phyloP scores from a whole-genome alignment of 2,329 filamentous ascomycete species.

The Aspergillus novoparasiticus region DNA sequence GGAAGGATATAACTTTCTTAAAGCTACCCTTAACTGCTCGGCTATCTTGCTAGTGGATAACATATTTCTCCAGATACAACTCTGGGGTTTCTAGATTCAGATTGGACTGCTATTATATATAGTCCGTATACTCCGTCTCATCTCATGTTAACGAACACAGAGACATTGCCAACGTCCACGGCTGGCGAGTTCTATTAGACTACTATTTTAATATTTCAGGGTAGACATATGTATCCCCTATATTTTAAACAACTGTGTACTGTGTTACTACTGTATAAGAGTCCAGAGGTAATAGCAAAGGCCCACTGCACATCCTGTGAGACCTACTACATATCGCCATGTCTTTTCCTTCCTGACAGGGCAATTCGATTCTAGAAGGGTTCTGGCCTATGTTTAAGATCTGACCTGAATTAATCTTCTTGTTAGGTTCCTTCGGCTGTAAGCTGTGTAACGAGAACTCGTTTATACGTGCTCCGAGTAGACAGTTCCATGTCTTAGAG shows the following conservation, averaged over 20 bases:
- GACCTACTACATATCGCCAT: background rate
- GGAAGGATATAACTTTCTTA: too few species aligned
- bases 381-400: too few species aligned
- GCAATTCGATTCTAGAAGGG: too few species aligned
- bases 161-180: background rate
- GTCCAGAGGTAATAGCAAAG: too few species aligned
- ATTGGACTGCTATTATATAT: background rate
- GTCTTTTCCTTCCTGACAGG: background rate
- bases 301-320: background rate
- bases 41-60: too few species aligned
- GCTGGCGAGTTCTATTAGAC: background rate
- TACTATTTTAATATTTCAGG: background rate
- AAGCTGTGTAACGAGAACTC: too few species aligned
- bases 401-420: too few species aligned
- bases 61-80: background rate
- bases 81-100: accelerated
- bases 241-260: background rate
- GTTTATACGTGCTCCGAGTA: too few species aligned
- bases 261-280: background rate
- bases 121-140: too few species aligned
- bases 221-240: background rate
- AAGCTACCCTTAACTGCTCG: too few species aligned
- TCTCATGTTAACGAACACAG: background rate
- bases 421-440: too few species aligned
- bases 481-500: too few species aligned